Evolutionary conservation across 495 filamentous ascomycete species (phyloP).

Genomic region (Parathielavia hyrcaniae): DNA sequence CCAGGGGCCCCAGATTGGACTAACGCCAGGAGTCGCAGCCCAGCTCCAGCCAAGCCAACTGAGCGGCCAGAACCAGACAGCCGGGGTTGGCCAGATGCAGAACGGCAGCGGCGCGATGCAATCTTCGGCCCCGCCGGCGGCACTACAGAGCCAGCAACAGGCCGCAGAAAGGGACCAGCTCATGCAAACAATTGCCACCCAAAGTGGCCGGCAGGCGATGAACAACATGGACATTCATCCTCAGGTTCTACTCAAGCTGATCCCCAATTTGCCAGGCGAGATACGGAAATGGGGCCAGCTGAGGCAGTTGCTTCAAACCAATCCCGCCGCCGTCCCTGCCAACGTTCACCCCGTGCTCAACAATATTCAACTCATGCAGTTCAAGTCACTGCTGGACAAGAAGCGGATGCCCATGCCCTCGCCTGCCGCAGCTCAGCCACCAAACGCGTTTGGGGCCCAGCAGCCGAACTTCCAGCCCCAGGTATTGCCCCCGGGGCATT

Average conservation of each 20-base stretch:
- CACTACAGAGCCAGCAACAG: constrained; percentile 17
- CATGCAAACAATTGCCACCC: constrained; percentile 16
- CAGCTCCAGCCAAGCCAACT: constrained; percentile 18
- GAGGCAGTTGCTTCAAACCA: constrained; percentile 54
- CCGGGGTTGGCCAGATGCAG: constrained; percentile 16
- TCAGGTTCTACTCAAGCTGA: constrained; percentile 24
- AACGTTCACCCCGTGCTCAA: constrained; percentile 44
- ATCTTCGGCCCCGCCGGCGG: neutral
- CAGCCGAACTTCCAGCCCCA: constrained; percentile 8
- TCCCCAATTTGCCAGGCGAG: constrained; percentile 45
- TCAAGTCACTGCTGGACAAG: constrained; percentile 26
- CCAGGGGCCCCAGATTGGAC: constrained; percentile 17
- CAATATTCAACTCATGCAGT: constrained; percentile 52
- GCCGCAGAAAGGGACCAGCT: constrained; percentile 5
- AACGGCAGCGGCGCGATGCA: constrained; percentile 19
- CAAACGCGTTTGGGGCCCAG: constrained; percentile 14
- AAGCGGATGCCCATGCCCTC: neutral
- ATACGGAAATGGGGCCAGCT: constrained; percentile 68
- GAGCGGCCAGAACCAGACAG: constrained; percentile 22
- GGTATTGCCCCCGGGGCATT: constrained; percentile 1
- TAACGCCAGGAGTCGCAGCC: constrained; percentile 23
- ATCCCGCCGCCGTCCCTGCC: constrained; percentile 33
- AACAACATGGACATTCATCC: constrained; percentile 37
- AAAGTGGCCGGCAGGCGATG: constrained; percentile 25
- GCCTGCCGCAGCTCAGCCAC: neutral